These are phyloP conservation scores for Tolypocladium ophioglossoides DNA, from an alignment of 2,329 filamentous ascomycete species.

Conservation along the genomic window DNA sequence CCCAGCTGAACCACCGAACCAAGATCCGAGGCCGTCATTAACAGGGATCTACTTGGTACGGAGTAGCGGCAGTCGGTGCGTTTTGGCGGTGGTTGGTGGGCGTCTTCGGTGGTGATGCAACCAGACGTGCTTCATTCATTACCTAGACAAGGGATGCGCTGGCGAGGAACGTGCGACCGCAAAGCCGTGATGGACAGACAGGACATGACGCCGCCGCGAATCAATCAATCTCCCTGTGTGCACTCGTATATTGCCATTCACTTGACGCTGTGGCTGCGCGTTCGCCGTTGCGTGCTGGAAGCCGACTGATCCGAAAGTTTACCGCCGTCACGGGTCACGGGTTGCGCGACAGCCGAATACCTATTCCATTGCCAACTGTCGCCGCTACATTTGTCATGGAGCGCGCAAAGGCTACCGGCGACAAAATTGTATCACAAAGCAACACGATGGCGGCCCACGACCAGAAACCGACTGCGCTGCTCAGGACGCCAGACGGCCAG, in stretches of 20 bases:
- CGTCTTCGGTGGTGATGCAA: neutral
- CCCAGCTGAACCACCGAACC: neutral
- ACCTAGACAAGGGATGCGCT: neutral
- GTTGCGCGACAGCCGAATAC: neutral
- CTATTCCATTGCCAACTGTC: neutral
- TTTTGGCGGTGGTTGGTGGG: neutral
- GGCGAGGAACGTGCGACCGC: neutral
- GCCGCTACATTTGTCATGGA: neutral
- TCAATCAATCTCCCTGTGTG: neutral
- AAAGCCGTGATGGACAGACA: neutral
- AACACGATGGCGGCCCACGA: neutral
- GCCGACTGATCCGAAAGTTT: neutral
- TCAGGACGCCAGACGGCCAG: neutral
- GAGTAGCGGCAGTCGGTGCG: neutral
- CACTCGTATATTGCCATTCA: too few relatives aligned
- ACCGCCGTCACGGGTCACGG: neutral
- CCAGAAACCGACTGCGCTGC: neutral
- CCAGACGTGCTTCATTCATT: too few relatives aligned
- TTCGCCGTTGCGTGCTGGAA: neutral
- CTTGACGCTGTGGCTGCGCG: neutral
- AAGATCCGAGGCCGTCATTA: neutral
- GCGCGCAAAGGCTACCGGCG: neutral
- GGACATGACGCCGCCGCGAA: neutral
- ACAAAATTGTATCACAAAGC: neutral
- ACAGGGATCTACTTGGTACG: neutral